Evolutionary conservation across 768 basidiomycete genomes (phyloP).

Genomic region (Lactifluus pinguis): DNA sequence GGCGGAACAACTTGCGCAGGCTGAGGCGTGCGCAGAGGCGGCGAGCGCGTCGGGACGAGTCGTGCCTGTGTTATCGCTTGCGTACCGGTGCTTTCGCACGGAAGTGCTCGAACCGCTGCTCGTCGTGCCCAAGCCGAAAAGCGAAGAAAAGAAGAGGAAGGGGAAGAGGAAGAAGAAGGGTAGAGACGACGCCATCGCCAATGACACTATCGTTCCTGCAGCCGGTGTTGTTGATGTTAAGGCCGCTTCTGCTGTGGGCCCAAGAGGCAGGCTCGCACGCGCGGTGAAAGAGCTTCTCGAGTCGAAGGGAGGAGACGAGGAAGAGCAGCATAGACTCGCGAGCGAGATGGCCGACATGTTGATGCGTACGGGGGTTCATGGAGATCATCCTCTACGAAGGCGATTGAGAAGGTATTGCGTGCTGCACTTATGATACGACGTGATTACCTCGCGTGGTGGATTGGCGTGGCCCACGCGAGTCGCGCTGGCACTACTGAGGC

Average conservation of each 20-base stretch:
- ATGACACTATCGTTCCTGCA: not conserved
- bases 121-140: slow-evolving; percentile 54
- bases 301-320: slow-evolving; percentile 36
- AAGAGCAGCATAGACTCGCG: slow-evolving; percentile 39
- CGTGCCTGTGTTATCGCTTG: slow-evolving; percentile 54
- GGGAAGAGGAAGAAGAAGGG: slow-evolving; percentile 33
- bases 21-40: slow-evolving; percentile 67
- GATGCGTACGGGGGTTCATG: slow-evolving; percentile 45
- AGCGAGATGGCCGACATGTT: slow-evolving; percentile 43
- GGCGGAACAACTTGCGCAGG: slow-evolving; percentile 39
- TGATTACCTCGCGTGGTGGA: not conserved
- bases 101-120: slow-evolving; percentile 66
- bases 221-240: slow-evolving; percentile 26
- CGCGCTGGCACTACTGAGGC: not conserved
- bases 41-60: slow-evolving; percentile 60
- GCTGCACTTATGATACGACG: not conserved
- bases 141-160: slow-evolving; percentile 30
- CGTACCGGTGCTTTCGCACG: slow-evolving; percentile 60
- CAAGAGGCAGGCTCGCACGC: slow-evolving; percentile 61
- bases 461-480: not conserved
- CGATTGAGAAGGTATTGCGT: slow-evolving; percentile 49
- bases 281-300: slow-evolving; percentile 59
- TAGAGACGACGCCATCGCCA: not conserved
- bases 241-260: slow-evolving; percentile 32
- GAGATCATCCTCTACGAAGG: slow-evolving; percentile 61